Evolutionary conservation across 139 green algal species (phyloP), one percentile per base, ranked within the genome.

Genomic region (Auxenochlorella pyrenoidosa): DNA sequence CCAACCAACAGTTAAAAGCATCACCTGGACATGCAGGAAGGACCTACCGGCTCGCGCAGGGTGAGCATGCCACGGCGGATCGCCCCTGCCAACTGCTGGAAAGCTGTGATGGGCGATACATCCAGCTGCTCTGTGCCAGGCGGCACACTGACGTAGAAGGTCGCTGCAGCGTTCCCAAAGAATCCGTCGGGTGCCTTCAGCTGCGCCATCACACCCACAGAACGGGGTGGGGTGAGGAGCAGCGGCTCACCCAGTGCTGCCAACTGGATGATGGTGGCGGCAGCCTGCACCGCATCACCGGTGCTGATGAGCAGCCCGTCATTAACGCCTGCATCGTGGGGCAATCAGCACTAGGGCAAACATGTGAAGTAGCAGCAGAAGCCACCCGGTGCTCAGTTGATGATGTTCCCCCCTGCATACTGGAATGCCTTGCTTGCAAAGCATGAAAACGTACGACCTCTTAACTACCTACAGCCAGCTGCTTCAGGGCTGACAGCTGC

Each of bases 261-360:
- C 38, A 75, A 59, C 26, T 73, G 79, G 58, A 84, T 59, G 58
- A 84, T 65, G 26, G 59, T 59, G 12, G 51, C 65, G 28, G 79
- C 79, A 10, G 79, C 58, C 79, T 84, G 79, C 79, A 84, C 59
- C 0, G 79, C 79, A 43, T 73, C 79, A 36, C 79, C 79, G 3
- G 79, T 84, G 4, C 58, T 84, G 1, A 84, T 15, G 0, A 0
- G 6, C 1, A 54, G 1, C 15, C 58, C 47, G n/a, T 30, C 41
- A 43, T 60, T 60, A 26, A 40, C 73, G 2, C 36, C 73, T 79
- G 73, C 73, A 79, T 16, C 26, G 26, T 15, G 32, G 63, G 63
- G 1, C 19, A 71, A 32, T 1, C 16, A 44, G n/a, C 68, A 75
- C 30, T 24, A 43, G n/a, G 22, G 18, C 68, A 44, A n/a, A n/a